A percentile compares a stretch with the other conserved stretches of the same genome.
Conservation (phyloP, 768 basidiomycete genomes). For the Mycena galericulata region DNA sequence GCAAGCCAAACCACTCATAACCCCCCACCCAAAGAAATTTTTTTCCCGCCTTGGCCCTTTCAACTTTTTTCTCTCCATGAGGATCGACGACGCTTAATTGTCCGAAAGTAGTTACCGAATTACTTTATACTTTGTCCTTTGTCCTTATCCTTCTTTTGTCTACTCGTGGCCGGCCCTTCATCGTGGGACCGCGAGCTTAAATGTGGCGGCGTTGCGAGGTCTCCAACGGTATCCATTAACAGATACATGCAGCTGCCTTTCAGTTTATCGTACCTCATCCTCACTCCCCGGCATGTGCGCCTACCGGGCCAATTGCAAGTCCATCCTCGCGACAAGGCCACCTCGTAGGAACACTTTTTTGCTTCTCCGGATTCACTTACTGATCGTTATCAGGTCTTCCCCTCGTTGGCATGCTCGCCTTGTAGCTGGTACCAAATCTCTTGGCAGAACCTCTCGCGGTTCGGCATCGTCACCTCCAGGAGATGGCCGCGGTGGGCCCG, state of each 20-base stretch:
- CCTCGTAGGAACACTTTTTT: constrained; percentile 32
- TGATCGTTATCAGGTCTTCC: constrained; percentile 30
- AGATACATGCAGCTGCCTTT: constrained; percentile 38
- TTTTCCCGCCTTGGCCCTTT: too few relatives aligned
- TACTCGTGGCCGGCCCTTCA: constrained; percentile 26
- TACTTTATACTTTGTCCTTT: constrained; percentile 23
- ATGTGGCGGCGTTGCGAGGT: constrained; percentile 17
- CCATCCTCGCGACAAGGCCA: constrained; percentile 27
- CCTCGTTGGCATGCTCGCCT: constrained; percentile 30
- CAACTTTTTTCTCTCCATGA: background rate
- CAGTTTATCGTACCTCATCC: constrained; percentile 64
- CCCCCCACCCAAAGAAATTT: too few relatives aligned
- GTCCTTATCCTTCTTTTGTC: constrained; percentile 2
- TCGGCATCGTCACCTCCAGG: constrained; percentile 18
- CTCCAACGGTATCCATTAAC: background rate
- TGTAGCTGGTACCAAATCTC: constrained; percentile 21
- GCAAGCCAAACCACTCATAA: too few relatives aligned
- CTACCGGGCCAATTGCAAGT: constrained; percentile 56
- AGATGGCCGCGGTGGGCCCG: background rate
- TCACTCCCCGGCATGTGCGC: constrained; percentile 64
- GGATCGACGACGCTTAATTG: background rate
- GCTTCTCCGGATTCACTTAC: constrained; percentile 2
- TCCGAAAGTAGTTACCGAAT: constrained; percentile 18
- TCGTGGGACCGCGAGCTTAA: constrained; percentile 30
- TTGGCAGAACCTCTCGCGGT: constrained; percentile 21